Evolutionary conservation across 2,329 filamentous ascomycete genomes (phyloP).

Genomic region (Fusarium gaditjirri): DNA sequence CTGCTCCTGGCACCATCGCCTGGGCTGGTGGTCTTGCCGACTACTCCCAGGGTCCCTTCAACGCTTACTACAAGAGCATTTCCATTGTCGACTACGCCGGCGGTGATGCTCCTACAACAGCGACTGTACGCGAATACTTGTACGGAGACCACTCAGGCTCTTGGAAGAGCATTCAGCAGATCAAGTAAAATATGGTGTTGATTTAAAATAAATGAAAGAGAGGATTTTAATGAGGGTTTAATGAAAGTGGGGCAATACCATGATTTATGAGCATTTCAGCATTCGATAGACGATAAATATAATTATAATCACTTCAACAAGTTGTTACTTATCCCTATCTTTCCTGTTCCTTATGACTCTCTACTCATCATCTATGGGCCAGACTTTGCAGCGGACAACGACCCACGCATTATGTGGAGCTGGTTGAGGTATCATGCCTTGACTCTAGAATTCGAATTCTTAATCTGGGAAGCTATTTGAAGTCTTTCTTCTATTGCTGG

Average conservation of each 20-base stretch:
- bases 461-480: too few species aligned
- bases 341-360: background rate
- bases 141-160: slow-evolving; percentile 56
- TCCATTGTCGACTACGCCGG: slow-evolving; percentile 57
- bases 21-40: slow-evolving; percentile 71
- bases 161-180: slow-evolving; percentile 55
- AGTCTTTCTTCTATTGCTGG: too few species aligned
- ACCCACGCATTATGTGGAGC: background rate
- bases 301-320: background rate
- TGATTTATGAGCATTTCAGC: background rate
- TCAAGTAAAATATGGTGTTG: background rate
- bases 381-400: too few species aligned
- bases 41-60: slow-evolving; percentile 56
- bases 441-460: too few species aligned
- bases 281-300: slow-evolving; percentile 10
- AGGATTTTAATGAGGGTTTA: slow-evolving; percentile 10
- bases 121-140: slow-evolving; percentile 54
- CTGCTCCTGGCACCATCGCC: slow-evolving; percentile 74
- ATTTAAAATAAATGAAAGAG: background rate
- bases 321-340: accelerated
- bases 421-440: background rate
- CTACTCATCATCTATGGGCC: too few species aligned
- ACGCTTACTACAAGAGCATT: slow-evolving; percentile 58
- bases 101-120: slow-evolving; percentile 45
- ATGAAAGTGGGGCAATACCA: slow-evolving; percentile 23